Conservation (phyloP, 345 rosid genomes). For the Balakata baccata region DNA sequence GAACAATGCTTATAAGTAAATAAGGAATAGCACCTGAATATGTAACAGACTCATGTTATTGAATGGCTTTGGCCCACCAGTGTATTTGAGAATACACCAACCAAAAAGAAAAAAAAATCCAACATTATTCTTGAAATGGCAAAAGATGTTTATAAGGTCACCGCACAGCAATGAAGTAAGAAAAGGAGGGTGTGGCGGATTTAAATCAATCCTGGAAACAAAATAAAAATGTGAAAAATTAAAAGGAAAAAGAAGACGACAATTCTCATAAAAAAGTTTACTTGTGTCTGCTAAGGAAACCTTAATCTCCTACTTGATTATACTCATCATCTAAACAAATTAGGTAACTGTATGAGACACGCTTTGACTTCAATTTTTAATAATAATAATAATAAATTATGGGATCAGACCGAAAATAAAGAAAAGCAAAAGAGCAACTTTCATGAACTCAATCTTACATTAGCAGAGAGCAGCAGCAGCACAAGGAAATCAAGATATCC, state of each 20-base stretch:
- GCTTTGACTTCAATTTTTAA: no score
- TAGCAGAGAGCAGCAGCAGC: not conserved
- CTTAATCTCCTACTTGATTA: no score
- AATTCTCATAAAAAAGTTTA: no score
- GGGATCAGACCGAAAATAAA: no score
- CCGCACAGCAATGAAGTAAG: not conserved
- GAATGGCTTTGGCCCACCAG: not conserved
- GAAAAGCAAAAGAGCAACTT: no score
- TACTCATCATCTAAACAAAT: no score
- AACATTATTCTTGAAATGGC: not conserved
- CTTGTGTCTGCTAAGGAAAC: no score
- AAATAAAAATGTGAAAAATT: no score
- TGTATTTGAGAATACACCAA: slow-evolving; percentile 1
- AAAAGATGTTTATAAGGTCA: not conserved
- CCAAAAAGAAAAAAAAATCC: not conserved
- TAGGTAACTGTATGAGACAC: no score
- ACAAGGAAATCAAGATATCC: not conserved
- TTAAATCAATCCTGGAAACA: no score
- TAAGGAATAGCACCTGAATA: not conserved
- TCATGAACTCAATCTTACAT: not conserved
- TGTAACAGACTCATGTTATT: not conserved
- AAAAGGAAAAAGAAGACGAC: no score
- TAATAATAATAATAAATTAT: no score
- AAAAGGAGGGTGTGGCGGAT: not conserved
- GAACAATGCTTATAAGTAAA: not conserved